phyloP scores from a whole-genome alignment of 179 eudicot genomes.

The Gypsophila paniculata region DNA sequence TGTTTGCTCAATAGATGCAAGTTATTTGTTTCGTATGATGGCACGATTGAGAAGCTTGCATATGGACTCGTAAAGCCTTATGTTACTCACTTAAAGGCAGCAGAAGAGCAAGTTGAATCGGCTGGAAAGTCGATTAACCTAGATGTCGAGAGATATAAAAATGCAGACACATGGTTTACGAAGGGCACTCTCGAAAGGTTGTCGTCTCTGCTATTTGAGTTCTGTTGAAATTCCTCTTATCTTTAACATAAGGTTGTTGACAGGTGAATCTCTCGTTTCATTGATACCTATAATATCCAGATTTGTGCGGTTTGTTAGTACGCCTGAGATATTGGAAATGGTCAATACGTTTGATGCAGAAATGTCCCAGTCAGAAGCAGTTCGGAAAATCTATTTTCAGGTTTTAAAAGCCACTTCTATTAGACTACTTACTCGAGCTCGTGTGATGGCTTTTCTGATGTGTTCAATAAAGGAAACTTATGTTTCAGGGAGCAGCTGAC shows the following conservation, averaged over 20 bases:
- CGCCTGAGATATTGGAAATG: slow-evolving; percentile 83
- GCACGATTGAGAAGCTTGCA: slow-evolving; percentile 76
- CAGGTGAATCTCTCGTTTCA: slow-evolving; percentile 6
- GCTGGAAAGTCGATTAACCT: slow-evolving; percentile 72
- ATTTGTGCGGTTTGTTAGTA: slow-evolving; percentile 91
- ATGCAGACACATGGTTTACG: slow-evolving; percentile 75
- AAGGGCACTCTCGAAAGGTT: slow-evolving; percentile 97
- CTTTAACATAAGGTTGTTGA: not conserved
- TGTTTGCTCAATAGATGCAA: slow-evolving; percentile 56
- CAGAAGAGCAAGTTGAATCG: slow-evolving; percentile 75
- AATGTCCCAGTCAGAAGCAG: slow-evolving; percentile 93
- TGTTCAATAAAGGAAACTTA: slow-evolving; percentile 17
- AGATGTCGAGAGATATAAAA: slow-evolving; percentile 51
- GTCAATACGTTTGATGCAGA: slow-evolving; percentile 78
- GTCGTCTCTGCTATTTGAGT: slow-evolving; percentile 11
- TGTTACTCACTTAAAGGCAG: slow-evolving; percentile 67
- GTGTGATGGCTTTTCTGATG: slow-evolving; percentile 5
- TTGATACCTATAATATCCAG: slow-evolving; percentile 32
- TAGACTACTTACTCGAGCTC: not conserved
- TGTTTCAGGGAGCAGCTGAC: slow-evolving; percentile 67
- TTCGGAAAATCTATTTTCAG: slow-evolving; percentile 85
- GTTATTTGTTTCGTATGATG: slow-evolving; percentile 74
- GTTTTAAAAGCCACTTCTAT: slow-evolving; percentile 28
- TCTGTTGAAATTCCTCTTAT: not conserved
- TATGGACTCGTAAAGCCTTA: slow-evolving; percentile 83